Evolutionary conservation across 2,329 filamentous ascomycete genomes (phyloP).

Genomic region (Hypoxylon sp.): DNA sequence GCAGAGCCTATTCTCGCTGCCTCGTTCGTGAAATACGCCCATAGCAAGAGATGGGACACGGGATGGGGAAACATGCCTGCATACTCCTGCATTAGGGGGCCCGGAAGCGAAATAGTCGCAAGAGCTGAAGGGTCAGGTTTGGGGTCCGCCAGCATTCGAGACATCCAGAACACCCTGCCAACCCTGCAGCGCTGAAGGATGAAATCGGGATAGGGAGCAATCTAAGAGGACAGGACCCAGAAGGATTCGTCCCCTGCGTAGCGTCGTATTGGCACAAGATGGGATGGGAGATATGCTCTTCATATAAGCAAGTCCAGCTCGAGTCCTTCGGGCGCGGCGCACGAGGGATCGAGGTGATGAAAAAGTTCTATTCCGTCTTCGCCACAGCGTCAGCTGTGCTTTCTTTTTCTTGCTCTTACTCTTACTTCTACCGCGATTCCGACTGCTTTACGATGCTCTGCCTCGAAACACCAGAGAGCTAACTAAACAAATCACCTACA

Average conservation of each 20-base stretch:
- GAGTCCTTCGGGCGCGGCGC: conserved; percentile 3
- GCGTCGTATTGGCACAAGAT: conserved; percentile 26
- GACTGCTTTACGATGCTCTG: conserved; percentile 17
- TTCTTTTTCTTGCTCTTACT: not conserved
- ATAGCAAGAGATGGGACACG: not conserved
- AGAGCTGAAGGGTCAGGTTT: no score
- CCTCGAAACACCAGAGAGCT: conserved; percentile 5
- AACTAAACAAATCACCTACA: conserved; percentile 5
- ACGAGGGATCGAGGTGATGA: conserved; percentile 5
- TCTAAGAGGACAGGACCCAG: conserved; percentile 9
- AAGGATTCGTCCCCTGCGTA: conserved; percentile 30
- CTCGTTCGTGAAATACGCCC: not conserved
- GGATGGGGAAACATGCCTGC: not conserved
- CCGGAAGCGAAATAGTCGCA: not conserved
- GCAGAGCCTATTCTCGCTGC: not conserved
- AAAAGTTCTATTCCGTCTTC: conserved; percentile 11
- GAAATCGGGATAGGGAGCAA: not conserved
- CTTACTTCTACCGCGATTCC: conserved; percentile 6
- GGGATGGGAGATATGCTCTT: conserved; percentile 27
- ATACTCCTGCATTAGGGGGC: not conserved
- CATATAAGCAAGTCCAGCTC: conserved; percentile 22
- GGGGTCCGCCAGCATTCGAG: conserved; percentile 13
- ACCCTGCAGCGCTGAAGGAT: conserved; percentile 13
- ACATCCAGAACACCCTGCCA: conserved; percentile 16
- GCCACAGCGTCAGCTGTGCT: conserved; percentile 16